Evolutionary conservation across 2,329 filamentous ascomycete genomes (phyloP).

Genomic region (Chaetomiaceae sp.): DNA sequence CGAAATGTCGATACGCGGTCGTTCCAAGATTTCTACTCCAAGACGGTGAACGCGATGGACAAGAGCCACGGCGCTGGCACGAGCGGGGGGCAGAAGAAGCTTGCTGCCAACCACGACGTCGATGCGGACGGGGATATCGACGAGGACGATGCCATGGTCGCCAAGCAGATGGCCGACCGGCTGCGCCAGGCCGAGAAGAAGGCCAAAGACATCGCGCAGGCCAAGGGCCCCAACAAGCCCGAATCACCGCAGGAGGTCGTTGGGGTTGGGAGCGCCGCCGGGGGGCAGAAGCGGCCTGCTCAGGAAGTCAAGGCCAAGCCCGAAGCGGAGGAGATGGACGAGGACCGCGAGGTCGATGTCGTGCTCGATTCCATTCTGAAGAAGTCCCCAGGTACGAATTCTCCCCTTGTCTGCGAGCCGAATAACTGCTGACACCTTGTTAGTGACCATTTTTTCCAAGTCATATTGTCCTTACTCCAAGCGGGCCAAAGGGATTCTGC

Average conservation of each 20-base stretch:
- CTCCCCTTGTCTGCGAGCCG: slow-evolving; percentile 18
- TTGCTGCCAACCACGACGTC: slow-evolving; percentile 42
- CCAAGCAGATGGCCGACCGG: slow-evolving; percentile 54
- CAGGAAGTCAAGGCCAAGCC: slow-evolving; percentile 28
- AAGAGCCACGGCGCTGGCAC: slow-evolving; percentile 28
- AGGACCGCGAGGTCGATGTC: slow-evolving; percentile 60
- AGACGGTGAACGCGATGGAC: slow-evolving; percentile 54
- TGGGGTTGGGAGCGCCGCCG: slow-evolving; percentile 55
- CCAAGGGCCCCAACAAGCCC: slow-evolving; percentile 59
- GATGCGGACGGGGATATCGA: slow-evolving; percentile 53
- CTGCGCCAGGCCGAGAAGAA: slow-evolving; percentile 65
- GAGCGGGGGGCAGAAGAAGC: slow-evolving; percentile 31
- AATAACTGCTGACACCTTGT: neutral
- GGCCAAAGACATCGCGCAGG: slow-evolving; percentile 64
- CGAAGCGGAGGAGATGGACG: slow-evolving; percentile 49
- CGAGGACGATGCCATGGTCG: slow-evolving; percentile 51
- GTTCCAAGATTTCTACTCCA: slow-evolving; percentile 55
- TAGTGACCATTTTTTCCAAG: slow-evolving; percentile 95
- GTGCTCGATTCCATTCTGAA: slow-evolving; percentile 78
- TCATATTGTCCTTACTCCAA: slow-evolving; percentile 84
- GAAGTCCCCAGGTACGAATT: slow-evolving; percentile 67
- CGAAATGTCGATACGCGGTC: slow-evolving; percentile 42
- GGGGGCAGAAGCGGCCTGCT: slow-evolving; percentile 41
- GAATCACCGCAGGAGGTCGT: slow-evolving; percentile 55
- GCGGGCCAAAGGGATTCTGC: slow-evolving; percentile 77